Percentiles rank a stretch among this genome's conserved stretches.
These are phyloP conservation scores for Septoria petroselini DNA, from an alignment of 2,329 filamentous ascomycete genomes.

Conservation along the genomic window DNA sequence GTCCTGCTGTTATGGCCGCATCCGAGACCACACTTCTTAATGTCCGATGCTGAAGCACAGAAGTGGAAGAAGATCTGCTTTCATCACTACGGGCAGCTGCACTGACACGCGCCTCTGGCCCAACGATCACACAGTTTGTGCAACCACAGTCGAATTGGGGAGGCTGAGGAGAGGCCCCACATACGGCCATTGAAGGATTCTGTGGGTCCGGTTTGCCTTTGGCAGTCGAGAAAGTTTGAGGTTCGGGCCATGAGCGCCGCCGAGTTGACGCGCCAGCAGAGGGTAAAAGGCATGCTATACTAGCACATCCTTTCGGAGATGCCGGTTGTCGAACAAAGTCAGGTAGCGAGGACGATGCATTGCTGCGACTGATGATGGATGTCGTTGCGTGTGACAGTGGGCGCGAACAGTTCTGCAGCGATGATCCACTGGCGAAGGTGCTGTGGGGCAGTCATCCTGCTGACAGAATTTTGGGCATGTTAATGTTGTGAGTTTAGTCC, in stretches of 20 bases:
- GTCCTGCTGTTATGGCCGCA: conserved; percentile 12
- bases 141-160: conserved; percentile 21
- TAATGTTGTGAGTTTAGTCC: too few species aligned
- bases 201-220: background rate
- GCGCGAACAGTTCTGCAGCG: background rate
- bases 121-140: conserved; percentile 18
- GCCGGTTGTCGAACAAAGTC: background rate
- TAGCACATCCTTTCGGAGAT: background rate
- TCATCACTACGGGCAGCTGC: conserved; percentile 24
- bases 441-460: too few species aligned
- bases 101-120: conserved; percentile 33
- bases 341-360: background rate
- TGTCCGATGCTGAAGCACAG: conserved; percentile 18
- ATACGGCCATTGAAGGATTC: background rate
- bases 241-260: conserved; percentile 4
- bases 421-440: background rate
- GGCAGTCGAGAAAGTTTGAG: conserved; percentile 10
- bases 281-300: background rate
- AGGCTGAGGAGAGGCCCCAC: conserved; percentile 17
- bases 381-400: conserved; percentile 5
- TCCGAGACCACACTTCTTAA: conserved; percentile 8
- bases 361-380: background rate
- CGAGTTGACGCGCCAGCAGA: background rate
- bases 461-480: too few species aligned
- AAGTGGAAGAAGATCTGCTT: conserved; percentile 21